Base-by-base conservation (phyloP, 1,284 basidiomycete genomes). In the Melanopsichium pennsylvanicum region DNA sequence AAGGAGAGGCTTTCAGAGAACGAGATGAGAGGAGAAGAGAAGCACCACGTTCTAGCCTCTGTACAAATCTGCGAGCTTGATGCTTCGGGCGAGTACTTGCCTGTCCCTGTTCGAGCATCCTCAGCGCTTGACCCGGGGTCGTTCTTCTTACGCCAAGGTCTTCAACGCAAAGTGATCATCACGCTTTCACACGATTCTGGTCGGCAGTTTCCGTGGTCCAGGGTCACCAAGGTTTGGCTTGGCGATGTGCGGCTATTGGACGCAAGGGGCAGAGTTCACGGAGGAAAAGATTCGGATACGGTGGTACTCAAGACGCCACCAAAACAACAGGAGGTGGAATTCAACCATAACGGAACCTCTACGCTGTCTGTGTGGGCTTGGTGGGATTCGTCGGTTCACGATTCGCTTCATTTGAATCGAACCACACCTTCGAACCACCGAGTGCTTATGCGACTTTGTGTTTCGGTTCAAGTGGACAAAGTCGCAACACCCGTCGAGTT, bases 321-420 rank as follows among this genome's bases (percentile, higher is more conserved):
- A 16, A 72, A 67, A 37, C 75, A 76, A 57, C 76, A 78, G 42
- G 50, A 37, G 25, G 21, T 75, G 12, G 61, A 69, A 22, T 78
- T 73, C 47, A 41, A 37, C 12, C 23, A 51, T 43, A 73, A 78
- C 38, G 76, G 76, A 5, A 76, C 73, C 4, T 68, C 61, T 43
- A 41, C 62, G 25, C 42, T 78, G 29, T 12, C 21, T 0, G 43
- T 73, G 4, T 78, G 76, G 76, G 63, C 76, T 84, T 25, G 89
- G 88, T 98, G 95, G 95, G 96, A 98, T 82, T 92, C 91, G 2
- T 92, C 92, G 57, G 84, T 92, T 6, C 95, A 97, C 82, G 89
- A 93, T 74, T 93, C 91, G 4, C 82, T 88, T 15, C 84, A 94
- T 47, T 85, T 98, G 57, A 95, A 97, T 81, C 86, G 89, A 15